Conservation (phyloP, 73 alveolate species). For the Effrenium voratum region DNA sequence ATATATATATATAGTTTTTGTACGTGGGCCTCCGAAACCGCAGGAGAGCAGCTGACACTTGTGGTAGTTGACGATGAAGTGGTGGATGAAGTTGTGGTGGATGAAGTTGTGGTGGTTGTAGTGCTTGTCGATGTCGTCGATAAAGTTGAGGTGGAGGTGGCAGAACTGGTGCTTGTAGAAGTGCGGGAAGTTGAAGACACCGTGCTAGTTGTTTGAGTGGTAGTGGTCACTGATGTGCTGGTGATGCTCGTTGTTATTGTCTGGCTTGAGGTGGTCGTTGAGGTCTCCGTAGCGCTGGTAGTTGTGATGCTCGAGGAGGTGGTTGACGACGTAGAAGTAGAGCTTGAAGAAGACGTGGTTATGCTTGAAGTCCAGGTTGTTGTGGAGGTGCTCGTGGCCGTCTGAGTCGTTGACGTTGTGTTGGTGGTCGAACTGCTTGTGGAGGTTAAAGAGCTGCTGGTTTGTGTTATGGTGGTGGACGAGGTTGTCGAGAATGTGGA, state of each 20-base stretch:
- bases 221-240: not conserved
- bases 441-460: not conserved
- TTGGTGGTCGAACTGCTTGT: not conserved
- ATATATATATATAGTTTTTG: no score
- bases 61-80: not conserved
- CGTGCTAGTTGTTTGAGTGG: not conserved
- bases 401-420: not conserved
- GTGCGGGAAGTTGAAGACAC: not conserved
- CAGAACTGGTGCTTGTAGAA: not conserved
- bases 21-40: no score
- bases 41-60: no score
- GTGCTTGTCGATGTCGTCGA: not conserved
- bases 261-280: not conserved
- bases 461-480: not conserved
- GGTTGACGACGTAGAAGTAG: not conserved
- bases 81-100: constrained; percentile 3
- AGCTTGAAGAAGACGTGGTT: not conserved
- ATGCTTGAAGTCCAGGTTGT: not conserved
- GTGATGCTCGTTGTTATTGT: not conserved
- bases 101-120: not conserved
- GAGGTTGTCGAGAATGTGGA: not conserved
- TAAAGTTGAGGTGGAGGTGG: not conserved
- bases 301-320: constrained; percentile 16
- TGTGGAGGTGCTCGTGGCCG: not conserved
- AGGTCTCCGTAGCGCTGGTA: not conserved